A percentile compares a stretch with the other conserved stretches of the same genome.
Evolutionary conservation across 2,329 filamentous ascomycete genomes (phyloP).

Genomic region (Didymella sp.): DNA sequence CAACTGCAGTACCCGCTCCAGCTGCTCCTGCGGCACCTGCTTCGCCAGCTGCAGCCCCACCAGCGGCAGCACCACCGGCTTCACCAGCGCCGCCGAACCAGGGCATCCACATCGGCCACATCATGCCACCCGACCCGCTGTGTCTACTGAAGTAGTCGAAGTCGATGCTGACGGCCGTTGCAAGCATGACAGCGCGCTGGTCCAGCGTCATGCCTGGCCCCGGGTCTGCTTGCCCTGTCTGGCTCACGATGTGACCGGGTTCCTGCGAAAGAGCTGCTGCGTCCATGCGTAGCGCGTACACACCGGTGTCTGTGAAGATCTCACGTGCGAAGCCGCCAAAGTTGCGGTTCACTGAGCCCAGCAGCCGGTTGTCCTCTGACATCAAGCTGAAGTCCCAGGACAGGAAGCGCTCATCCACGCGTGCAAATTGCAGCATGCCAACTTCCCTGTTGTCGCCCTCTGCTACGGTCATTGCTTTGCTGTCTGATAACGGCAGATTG

Average conservation of each 20-base stretch:
- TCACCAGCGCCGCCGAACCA: slow-evolving; percentile 47
- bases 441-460: slow-evolving; percentile 48
- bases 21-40: slow-evolving; percentile 44
- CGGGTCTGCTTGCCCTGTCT: slow-evolving; percentile 40
- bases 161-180: slow-evolving; percentile 69
- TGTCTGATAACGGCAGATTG: slow-evolving; percentile 57
- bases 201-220: slow-evolving; percentile 67
- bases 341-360: slow-evolving; percentile 69
- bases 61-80: slow-evolving; percentile 50
- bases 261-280: slow-evolving; percentile 57
- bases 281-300: slow-evolving; percentile 71
- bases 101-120: slow-evolving; percentile 61
- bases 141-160: slow-evolving; percentile 73
- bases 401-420: slow-evolving; percentile 67
- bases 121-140: slow-evolving; percentile 55
- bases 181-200: slow-evolving; percentile 70
- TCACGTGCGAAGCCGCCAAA: slow-evolving; percentile 69
- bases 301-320: slow-evolving; percentile 70
- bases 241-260: slow-evolving; percentile 49
- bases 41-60: slow-evolving; percentile 48
- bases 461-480: slow-evolving; percentile 56
- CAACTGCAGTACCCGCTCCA: slow-evolving; percentile 38
- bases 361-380: slow-evolving; percentile 57
- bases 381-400: slow-evolving; percentile 70
- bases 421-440: slow-evolving; percentile 66